Evolutionary conservation across 2,329 filamentous ascomycete genomes (phyloP).

Genomic region (Domatiomyces globalis): DNA sequence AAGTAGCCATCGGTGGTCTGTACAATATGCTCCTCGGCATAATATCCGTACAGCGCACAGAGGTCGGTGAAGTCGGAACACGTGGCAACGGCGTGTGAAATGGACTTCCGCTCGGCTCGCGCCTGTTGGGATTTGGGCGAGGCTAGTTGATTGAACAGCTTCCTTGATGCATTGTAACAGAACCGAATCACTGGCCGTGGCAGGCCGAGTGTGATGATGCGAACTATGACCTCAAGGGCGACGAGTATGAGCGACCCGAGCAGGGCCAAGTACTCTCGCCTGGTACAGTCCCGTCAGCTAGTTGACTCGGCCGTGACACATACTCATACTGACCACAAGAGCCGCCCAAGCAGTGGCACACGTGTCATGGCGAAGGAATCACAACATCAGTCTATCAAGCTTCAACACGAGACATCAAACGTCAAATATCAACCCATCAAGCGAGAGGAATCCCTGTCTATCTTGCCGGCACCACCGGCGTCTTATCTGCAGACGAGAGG

Average conservation of each 20-base stretch:
- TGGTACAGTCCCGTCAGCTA: slow-evolving; percentile 23
- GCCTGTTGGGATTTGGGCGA: slow-evolving; percentile 55
- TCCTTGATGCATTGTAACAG: slow-evolving; percentile 68
- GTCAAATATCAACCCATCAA: not conserved
- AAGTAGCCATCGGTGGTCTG: slow-evolving; percentile 91
- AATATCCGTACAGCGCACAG: slow-evolving; percentile 82
- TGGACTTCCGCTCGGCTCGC: slow-evolving; percentile 52
- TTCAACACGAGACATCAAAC: not conserved
- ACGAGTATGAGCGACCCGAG: slow-evolving; percentile 72
- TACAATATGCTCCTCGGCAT: slow-evolving; percentile 88
- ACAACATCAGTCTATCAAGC: slow-evolving; percentile 5
- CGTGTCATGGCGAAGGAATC: slow-evolving; percentile 32
- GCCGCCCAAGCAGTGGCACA: slow-evolving; percentile 49
- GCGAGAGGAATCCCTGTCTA: not conserved
- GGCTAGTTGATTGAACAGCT: slow-evolving; percentile 65
- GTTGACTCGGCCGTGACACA: not conserved
- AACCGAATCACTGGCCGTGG: slow-evolving; percentile 69
- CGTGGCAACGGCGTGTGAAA: slow-evolving; percentile 65
- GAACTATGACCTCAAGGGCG: slow-evolving; percentile 65
- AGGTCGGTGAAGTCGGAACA: slow-evolving; percentile 87
- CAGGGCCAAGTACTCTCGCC: slow-evolving; percentile 76
- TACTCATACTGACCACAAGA: slow-evolving; percentile 33
- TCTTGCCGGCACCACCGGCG: no score
- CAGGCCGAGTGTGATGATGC: slow-evolving; percentile 73
- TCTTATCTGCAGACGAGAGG: no score